Conservation (phyloP, 768 basidiomycete species). For the Harrya chromipes region DNA sequence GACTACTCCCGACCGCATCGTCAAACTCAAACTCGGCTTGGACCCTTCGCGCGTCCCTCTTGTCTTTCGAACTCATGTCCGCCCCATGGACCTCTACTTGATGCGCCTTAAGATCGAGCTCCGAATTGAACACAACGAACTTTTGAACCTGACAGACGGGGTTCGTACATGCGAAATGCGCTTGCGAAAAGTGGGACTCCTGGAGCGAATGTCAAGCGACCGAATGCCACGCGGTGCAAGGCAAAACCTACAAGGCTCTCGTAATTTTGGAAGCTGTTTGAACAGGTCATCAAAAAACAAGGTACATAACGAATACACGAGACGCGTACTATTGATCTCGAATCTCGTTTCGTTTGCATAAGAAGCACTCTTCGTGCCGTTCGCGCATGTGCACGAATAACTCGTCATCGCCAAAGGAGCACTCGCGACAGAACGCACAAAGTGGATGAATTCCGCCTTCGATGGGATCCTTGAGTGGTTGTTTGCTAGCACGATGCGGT, state of each 20-base stretch:
- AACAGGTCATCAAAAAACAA: background rate
- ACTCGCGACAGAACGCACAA: constrained; percentile 89
- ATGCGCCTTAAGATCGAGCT: constrained; percentile 89
- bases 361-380: constrained; percentile 92
- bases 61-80: constrained; percentile 68
- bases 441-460: constrained; percentile 75
- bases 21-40: constrained; percentile 67
- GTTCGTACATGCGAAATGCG: constrained; percentile 78
- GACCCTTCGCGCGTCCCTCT: constrained; percentile 64
- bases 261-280: constrained; percentile 74
- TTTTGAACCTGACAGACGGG: constrained; percentile 75
- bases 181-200: constrained; percentile 74
- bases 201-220: constrained; percentile 26
- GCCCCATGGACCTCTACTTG: constrained; percentile 80
- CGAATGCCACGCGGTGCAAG: background rate
- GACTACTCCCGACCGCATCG: constrained; percentile 46
- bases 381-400: constrained; percentile 93
- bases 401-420: constrained; percentile 91
- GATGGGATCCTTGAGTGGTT: constrained; percentile 48
- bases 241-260: constrained; percentile 57
- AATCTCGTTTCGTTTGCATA: constrained; percentile 82
- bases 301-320: background rate
- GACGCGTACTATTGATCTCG: constrained; percentile 79
- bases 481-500: constrained; percentile 39
- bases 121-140: constrained; percentile 90